These are phyloP conservation scores for Epicoccum nigrum DNA, from an alignment of 2,329 filamentous ascomycete species.

Conservation along the genomic window DNA sequence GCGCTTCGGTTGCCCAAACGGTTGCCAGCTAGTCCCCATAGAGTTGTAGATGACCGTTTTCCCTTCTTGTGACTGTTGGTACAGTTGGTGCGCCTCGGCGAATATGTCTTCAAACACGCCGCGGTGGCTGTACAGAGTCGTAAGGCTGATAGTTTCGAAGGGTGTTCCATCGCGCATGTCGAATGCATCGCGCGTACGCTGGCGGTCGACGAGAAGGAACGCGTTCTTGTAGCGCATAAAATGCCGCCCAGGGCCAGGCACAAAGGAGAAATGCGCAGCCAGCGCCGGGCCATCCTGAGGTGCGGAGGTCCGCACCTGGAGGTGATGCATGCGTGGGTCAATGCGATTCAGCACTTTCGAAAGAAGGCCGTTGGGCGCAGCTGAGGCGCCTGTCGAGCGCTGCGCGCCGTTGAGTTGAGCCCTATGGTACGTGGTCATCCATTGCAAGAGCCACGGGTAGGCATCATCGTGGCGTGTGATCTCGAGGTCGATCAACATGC, in stretches of 20 bases:
- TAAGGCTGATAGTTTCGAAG: slow-evolving; percentile 92
- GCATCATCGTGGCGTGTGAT: slow-evolving; percentile 93
- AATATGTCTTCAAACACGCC: slow-evolving; percentile 92
- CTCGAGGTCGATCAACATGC: slow-evolving; percentile 92
- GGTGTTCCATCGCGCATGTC: slow-evolving; percentile 82
- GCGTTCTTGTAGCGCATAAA: slow-evolving; percentile 85
- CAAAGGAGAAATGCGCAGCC: slow-evolving; percentile 81
- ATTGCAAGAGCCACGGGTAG: slow-evolving; percentile 92
- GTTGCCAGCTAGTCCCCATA: slow-evolving; percentile 81
- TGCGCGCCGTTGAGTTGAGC: slow-evolving; percentile 58
- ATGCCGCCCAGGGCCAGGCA: slow-evolving; percentile 89
- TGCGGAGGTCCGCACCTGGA: slow-evolving; percentile 69
- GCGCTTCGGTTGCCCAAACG: slow-evolving; percentile 80
- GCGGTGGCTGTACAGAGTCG: slow-evolving; percentile 86
- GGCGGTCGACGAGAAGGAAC: slow-evolving; percentile 84
- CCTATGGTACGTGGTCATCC: slow-evolving; percentile 85
- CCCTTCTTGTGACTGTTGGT: slow-evolving; percentile 80
- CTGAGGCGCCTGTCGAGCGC: slow-evolving; percentile 22
- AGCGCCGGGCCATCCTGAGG: slow-evolving; percentile 70
- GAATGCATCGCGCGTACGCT: slow-evolving; percentile 80
- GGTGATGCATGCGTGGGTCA: slow-evolving; percentile 66
- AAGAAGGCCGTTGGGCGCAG: slow-evolving; percentile 49
- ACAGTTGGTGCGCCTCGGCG: slow-evolving; percentile 80
- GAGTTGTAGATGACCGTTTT: slow-evolving; percentile 93
- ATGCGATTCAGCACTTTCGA: slow-evolving; percentile 63